These are phyloP conservation scores for Macrotyloma uniflorum DNA, from an alignment of 306 rosid genomes.

Conservation along the genomic window DNA sequence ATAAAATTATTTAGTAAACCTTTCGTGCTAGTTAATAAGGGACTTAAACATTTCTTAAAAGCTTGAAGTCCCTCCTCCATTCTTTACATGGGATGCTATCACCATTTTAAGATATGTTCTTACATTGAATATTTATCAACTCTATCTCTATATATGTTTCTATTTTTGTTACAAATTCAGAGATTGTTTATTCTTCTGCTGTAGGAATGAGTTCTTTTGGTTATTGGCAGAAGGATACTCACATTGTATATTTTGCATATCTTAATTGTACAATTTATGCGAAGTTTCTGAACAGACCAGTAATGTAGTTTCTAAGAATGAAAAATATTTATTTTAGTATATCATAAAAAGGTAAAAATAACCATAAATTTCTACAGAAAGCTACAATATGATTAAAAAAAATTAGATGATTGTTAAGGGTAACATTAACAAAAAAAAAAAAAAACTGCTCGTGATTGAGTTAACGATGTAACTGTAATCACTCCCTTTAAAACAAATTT, in stretches of 20 bases:
- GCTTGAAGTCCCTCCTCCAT: too few species aligned
- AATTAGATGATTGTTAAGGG: constrained; percentile 19
- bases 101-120: not conserved
- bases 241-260: too few species aligned
- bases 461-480: not conserved
- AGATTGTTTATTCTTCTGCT: too few species aligned
- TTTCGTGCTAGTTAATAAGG: not conserved
- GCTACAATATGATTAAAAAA: not conserved
- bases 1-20: not conserved
- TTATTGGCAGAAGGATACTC: too few species aligned
- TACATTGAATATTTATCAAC: not conserved
- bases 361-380: not conserved
- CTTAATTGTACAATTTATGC: not conserved
- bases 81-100: too few species aligned
- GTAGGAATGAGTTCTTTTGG: too few species aligned
- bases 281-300: not conserved
- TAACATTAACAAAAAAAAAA: not conserved
- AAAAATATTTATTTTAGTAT: too few species aligned
- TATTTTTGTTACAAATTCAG: too few species aligned
- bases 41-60: not conserved
- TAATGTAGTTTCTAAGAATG: too few species aligned
- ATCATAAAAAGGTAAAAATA: not conserved
- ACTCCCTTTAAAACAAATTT: not conserved
- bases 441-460: not conserved
- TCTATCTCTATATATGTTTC: too few species aligned